Percentiles rank a stretch among this genome's conserved stretches.
Evolutionary conservation across 2,329 filamentous ascomycete species (phyloP).

Genomic region (Dactylellina cionopaga): DNA sequence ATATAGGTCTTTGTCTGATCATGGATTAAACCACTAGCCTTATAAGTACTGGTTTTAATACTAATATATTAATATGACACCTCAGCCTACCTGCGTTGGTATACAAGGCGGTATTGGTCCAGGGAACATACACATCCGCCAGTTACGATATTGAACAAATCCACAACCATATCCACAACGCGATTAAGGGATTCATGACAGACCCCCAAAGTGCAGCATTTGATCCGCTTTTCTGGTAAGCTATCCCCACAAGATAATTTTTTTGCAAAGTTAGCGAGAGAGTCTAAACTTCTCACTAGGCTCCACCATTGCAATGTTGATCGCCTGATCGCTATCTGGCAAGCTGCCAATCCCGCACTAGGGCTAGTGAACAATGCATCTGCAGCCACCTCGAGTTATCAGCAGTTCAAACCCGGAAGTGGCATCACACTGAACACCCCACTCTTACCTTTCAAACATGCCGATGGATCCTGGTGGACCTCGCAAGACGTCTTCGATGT

Average conservation of each 20-base stretch:
- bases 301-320: slow-evolving; percentile 55
- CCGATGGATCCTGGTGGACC: slow-evolving; percentile 50
- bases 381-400: not conserved
- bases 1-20: too few species aligned
- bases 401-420: not conserved
- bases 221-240: slow-evolving; percentile 57
- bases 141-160: slow-evolving; percentile 53
- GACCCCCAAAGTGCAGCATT: slow-evolving; percentile 52
- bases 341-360: slow-evolving; percentile 54
- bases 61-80: too few species aligned
- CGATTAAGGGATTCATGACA: slow-evolving; percentile 16
- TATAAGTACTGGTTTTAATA: too few species aligned
- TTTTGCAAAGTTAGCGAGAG: not conserved
- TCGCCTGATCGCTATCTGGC: slow-evolving; percentile 57
- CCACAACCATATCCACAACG: slow-evolving; percentile 55
- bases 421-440: slow-evolving; percentile 39
- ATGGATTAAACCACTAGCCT: too few species aligned
- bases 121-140: not conserved
- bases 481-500: slow-evolving; percentile 47
- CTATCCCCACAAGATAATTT: not conserved
- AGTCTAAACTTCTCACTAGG: slow-evolving; percentile 34
- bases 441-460: slow-evolving; percentile 54
- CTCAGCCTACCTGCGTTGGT: not conserved
- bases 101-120: not conserved
- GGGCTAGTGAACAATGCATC: not conserved